Evolutionary conservation across 169 alveolate genomes (phyloP).

Genomic region (Neospora caninum): DNA sequence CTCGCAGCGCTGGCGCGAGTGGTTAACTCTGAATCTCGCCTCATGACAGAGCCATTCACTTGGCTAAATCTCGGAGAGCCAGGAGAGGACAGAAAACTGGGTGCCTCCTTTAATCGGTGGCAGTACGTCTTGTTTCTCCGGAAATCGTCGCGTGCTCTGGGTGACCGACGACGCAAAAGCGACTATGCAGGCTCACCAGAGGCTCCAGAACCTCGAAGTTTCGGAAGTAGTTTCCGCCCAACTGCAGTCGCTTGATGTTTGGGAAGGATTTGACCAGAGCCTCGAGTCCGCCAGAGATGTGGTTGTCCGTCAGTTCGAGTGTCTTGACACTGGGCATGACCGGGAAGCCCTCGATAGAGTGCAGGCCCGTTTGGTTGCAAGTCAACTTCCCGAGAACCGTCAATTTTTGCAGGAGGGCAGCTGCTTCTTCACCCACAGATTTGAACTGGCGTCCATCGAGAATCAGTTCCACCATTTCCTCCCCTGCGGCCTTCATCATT

Average conservation of each 20-base stretch:
- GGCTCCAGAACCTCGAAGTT: constrained; percentile 80
- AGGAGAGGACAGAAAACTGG: too few species aligned
- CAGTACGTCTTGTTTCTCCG: too few species aligned
- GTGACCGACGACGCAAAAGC: too few species aligned
- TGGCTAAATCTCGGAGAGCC: too few species aligned
- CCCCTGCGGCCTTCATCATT: constrained; percentile 70
- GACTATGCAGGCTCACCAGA: constrained; percentile 55
- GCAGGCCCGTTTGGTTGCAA: constrained; percentile 89
- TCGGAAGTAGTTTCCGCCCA: constrained; percentile 90
- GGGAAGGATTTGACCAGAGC: constrained; percentile 81
- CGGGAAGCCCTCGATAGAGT: constrained; percentile 83
- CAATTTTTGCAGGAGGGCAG: constrained; percentile 81
- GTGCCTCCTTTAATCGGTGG: too few species aligned
- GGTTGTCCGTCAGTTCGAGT: constrained; percentile 88
- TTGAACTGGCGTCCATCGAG: constrained; percentile 86
- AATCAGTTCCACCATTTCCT: constrained; percentile 80
- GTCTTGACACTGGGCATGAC: constrained; percentile 82
- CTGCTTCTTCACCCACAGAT: constrained; percentile 78
- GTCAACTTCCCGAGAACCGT: constrained; percentile 81
- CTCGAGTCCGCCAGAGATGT: constrained; percentile 79
- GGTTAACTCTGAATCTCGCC: too few species aligned
- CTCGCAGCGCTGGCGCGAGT: too few species aligned
- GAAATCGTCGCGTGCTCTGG: too few species aligned
- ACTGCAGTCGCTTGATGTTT: constrained; percentile 84
- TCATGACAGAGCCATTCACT: too few species aligned